Evolutionary conservation across 2,329 filamentous ascomycete genomes (phyloP).

Genomic region (Rhytidhysteron rufulum): DNA sequence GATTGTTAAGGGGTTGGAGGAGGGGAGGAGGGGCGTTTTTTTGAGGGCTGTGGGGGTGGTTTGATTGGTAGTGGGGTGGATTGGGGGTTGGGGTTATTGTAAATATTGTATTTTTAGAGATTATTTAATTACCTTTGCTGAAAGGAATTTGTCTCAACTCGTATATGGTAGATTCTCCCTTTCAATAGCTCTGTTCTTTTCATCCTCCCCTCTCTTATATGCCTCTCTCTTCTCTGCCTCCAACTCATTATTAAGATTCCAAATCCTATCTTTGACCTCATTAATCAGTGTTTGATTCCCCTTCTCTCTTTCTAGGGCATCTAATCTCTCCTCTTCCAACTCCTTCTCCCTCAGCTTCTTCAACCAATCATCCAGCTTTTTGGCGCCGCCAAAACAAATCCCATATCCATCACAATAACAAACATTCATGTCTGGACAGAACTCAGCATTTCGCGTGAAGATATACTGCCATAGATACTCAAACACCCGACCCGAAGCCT

Average conservation of each 20-base stretch:
- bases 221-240: conserved; percentile 25
- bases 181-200: conserved; percentile 25
- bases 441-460: conserved; percentile 36
- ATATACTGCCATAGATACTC: conserved; percentile 41
- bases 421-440: conserved; percentile 35
- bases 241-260: conserved; percentile 23
- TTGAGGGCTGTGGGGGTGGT: conserved; percentile 30
- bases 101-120: no score
- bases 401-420: conserved; percentile 64
- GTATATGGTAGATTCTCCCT: conserved; percentile 22
- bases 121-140: no score
- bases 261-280: conserved; percentile 18
- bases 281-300: conserved; percentile 21
- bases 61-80: background rate
- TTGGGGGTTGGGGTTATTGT: no score
- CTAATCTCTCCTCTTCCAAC: conserved; percentile 38
- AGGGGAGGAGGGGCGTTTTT: conserved; percentile 24
- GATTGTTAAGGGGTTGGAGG: conserved; percentile 35
- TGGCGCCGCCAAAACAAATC: conserved; percentile 54
- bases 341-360: conserved; percentile 42
- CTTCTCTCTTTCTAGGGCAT: conserved; percentile 34
- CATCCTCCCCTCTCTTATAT: conserved; percentile 30
- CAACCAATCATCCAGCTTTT: conserved; percentile 49
- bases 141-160: no score
- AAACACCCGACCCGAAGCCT: conserved; percentile 36